Percentiles rank a stretch among this genome's conserved stretches.
Conservation (phyloP, 352 stramenopile genomes). For the Globisporangium spinosum region DNA sequence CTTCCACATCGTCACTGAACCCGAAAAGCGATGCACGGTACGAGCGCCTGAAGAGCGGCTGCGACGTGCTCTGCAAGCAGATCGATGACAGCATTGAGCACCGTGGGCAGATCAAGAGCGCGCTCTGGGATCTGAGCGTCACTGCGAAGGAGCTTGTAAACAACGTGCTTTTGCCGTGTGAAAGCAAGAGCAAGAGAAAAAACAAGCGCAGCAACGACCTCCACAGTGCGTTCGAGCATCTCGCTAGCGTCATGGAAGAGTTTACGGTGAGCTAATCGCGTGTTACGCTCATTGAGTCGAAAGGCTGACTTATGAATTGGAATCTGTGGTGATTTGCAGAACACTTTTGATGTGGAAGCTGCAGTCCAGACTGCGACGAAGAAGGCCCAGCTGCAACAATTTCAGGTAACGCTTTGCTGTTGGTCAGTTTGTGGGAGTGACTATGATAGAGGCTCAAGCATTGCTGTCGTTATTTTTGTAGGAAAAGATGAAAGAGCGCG, state of each 20-base stretch:
- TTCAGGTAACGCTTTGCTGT: conserved; percentile 23
- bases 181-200: conserved; percentile 3
- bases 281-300: too few species aligned
- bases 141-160: conserved; percentile 11
- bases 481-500: conserved; percentile 29
- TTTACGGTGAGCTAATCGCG: conserved; percentile 14
- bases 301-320: neutral
- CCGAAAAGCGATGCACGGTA: conserved; percentile 31
- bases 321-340: neutral
- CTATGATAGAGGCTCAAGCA: neutral
- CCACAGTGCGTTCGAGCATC: conserved; percentile 4
- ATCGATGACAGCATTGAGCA: conserved; percentile 25
- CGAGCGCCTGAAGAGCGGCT: conserved; percentile 31
- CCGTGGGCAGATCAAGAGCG: conserved; percentile 23
- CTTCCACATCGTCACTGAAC: conserved; percentile 1
- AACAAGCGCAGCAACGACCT: neutral
- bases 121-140: conserved; percentile 22
- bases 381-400: conserved; percentile 28
- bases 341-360: conserved; percentile 24
- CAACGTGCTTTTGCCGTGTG: neutral
- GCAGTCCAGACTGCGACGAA: conserved; percentile 31
- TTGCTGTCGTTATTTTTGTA: conserved; percentile 3
- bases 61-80: conserved; percentile 26
- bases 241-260: neutral
- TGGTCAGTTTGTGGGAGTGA: neutral